Conservation (phyloP, 2,329 filamentous ascomycete genomes). For the Pleoardoris graminearum region DNA sequence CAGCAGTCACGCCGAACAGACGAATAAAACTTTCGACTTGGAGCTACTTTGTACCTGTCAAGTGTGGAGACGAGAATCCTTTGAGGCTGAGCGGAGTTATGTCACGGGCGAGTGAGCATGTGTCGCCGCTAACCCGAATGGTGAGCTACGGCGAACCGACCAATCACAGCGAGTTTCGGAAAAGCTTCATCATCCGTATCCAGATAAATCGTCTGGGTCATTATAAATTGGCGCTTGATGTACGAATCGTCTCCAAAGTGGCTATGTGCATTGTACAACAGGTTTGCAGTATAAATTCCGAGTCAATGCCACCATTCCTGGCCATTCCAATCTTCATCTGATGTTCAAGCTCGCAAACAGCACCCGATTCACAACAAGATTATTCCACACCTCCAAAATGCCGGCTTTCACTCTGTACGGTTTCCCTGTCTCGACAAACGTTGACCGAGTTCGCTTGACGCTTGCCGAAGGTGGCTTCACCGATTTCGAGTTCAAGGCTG, state of each 20-base stretch:
- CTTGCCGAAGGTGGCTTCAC: conserved; percentile 28
- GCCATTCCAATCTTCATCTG: conserved; percentile 1
- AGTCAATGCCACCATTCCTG: conserved; percentile 11
- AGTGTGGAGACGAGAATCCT: conserved; percentile 3
- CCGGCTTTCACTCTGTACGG: conserved; percentile 25
- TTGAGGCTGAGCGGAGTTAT: background rate
- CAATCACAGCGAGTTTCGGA: conserved; percentile 14
- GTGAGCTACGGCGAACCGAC: conserved; percentile 18
- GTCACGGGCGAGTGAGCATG: conserved; percentile 1
- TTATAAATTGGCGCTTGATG: background rate
- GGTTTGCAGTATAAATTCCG: conserved; percentile 11
- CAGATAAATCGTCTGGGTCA: background rate
- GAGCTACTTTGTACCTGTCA: conserved; percentile 8
- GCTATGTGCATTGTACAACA: background rate
- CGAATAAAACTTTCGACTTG: conserved; percentile 14
- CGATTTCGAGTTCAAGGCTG: conserved; percentile 20
- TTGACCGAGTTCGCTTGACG: conserved; percentile 23
- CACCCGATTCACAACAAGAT: conserved; percentile 13
- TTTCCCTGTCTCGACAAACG: conserved; percentile 20
- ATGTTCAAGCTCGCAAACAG: conserved; percentile 6
- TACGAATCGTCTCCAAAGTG: background rate
- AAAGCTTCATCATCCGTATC: conserved; percentile 6
- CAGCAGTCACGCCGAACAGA: conserved; percentile 17
- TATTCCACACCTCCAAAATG: conserved; percentile 23
- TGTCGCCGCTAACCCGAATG: conserved; percentile 17